Conservation (phyloP, 164 flowering plant species). For the Vitis labrusca region DNA sequence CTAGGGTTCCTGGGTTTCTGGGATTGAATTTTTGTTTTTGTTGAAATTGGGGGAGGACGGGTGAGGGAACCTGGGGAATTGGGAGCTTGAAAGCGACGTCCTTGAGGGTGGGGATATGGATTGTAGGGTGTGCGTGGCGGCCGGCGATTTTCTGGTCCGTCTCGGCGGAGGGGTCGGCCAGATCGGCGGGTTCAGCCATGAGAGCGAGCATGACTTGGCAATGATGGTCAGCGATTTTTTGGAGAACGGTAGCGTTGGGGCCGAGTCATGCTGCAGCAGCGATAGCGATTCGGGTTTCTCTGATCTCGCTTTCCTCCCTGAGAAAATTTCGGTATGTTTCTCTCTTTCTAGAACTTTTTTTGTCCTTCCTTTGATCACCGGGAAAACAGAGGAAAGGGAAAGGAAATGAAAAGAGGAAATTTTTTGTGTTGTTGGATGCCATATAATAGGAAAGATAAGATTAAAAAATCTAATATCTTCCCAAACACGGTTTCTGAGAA, state of each 20-base stretch:
- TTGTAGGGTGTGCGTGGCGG: constrained; percentile 35
- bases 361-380: no score
- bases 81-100: no score
- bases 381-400: no score
- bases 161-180: constrained; percentile 30
- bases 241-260: constrained; percentile 72
- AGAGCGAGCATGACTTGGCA: constrained; percentile 89
- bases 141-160: constrained; percentile 39
- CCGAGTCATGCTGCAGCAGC: constrained; percentile 76
- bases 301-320: constrained; percentile 67
- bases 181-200: constrained; percentile 58
- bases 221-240: constrained; percentile 82
- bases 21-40: background rate
- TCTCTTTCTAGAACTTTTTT: background rate
- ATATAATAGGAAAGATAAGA: no score
- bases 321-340: constrained; percentile 57
- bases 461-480: no score
- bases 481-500: no score
- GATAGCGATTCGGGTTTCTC: constrained; percentile 78
- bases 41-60: background rate
- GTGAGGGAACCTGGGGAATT: no score
- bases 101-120: constrained; percentile 22
- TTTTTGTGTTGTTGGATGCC: no score
- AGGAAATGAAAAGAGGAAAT: no score
- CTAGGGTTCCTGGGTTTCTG: background rate